Evolutionary conservation across 2,329 filamentous ascomycete genomes (phyloP).

Genomic region (Nothomitra cinnamomea): DNA sequence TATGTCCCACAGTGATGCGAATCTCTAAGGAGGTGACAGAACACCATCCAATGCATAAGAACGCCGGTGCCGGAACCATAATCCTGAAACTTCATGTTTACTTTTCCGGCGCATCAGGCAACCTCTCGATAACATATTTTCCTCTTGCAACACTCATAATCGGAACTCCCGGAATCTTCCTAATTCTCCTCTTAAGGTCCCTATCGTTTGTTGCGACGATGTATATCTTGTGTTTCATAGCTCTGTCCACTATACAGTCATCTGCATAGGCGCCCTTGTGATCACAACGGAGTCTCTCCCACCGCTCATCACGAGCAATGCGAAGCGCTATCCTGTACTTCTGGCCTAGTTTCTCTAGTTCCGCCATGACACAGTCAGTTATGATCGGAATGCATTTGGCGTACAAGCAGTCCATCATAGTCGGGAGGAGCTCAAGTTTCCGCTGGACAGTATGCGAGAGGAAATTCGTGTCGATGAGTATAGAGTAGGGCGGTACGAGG

Average conservation of each 20-base stretch:
- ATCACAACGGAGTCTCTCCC: slow-evolving; percentile 70
- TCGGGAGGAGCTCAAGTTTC: slow-evolving; percentile 73
- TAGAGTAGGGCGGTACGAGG: slow-evolving; percentile 64
- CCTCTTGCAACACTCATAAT: slow-evolving; percentile 70
- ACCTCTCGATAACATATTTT: slow-evolving; percentile 86
- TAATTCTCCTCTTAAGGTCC: slow-evolving; percentile 63
- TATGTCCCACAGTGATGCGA: too few relatives aligned
- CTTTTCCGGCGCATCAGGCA: slow-evolving; percentile 67
- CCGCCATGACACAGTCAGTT: slow-evolving; percentile 66
- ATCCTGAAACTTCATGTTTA: slow-evolving; percentile 15
- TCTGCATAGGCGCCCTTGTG: slow-evolving; percentile 83
- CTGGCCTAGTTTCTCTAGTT: slow-evolving; percentile 74
- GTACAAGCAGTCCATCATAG: slow-evolving; percentile 87
- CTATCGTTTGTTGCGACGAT: slow-evolving; percentile 56
- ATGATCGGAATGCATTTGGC: slow-evolving; percentile 83
- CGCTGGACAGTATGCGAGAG: slow-evolving; percentile 78
- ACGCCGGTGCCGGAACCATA: not conserved
- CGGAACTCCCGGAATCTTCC: slow-evolving; percentile 65
- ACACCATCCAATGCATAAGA: not conserved
- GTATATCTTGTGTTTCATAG: slow-evolving; percentile 59
- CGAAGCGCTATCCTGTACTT: slow-evolving; percentile 77
- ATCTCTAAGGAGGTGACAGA: not conserved
- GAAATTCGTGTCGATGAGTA: slow-evolving; percentile 81
- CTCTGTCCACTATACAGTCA: slow-evolving; percentile 63
- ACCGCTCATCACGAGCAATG: slow-evolving; percentile 79